phyloP scores from a whole-genome alignment of 495 filamentous ascomycete species.

The Eremomyces bilateralis region DNA sequence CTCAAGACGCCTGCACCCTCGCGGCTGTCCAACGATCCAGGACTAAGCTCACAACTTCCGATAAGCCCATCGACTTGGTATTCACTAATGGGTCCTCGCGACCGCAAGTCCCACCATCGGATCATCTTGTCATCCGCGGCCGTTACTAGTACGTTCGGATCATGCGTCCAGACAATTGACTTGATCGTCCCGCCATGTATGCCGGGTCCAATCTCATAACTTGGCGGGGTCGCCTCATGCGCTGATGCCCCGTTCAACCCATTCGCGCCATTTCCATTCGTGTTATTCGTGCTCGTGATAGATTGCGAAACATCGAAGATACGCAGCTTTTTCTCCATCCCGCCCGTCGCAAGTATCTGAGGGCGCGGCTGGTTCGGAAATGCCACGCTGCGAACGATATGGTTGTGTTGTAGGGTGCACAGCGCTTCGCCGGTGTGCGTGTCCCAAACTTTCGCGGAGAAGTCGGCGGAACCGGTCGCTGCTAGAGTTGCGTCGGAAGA shows the following conservation, averaged over 20 bases:
- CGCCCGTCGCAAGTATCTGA: slow-evolving; percentile 71
- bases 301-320: slow-evolving; percentile 61
- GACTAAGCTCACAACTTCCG: slow-evolving; percentile 72
- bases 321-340: slow-evolving; percentile 87
- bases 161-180: slow-evolving; percentile 74
- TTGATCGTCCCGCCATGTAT: slow-evolving; percentile 77
- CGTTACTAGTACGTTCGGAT: slow-evolving; percentile 73
- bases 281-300: slow-evolving; percentile 14
- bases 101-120: slow-evolving; percentile 83
- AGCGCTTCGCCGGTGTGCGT: slow-evolving; percentile 83
- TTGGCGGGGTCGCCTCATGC: slow-evolving; percentile 6
- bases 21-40: neutral
- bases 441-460: slow-evolving; percentile 93
- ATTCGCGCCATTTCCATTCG: neutral
- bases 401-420: slow-evolving; percentile 69
- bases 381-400: slow-evolving; percentile 84
- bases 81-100: slow-evolving; percentile 44
- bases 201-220: slow-evolving; percentile 67
- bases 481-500: slow-evolving; percentile 74
- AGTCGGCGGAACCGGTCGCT: slow-evolving; percentile 86
- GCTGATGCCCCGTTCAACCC: slow-evolving; percentile 1
- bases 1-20: slow-evolving; percentile 22
- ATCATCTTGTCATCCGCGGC: slow-evolving; percentile 76
- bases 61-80: slow-evolving; percentile 59
- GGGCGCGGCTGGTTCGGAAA: slow-evolving; percentile 54